phyloP scores from a whole-genome alignment of 257 asterid species.

The Plantago ovata region DNA sequence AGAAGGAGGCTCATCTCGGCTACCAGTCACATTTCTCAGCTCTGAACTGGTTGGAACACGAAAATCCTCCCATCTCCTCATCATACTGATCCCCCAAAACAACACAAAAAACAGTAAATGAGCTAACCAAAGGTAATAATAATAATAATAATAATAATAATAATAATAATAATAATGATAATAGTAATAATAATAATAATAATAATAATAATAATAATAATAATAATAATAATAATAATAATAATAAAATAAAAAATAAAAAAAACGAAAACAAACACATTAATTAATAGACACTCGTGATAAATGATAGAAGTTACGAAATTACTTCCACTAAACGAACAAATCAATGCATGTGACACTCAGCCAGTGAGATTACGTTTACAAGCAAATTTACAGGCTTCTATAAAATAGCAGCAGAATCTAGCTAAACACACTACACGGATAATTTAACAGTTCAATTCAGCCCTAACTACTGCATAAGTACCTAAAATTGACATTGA shows the following conservation, averaged over 20 bases:
- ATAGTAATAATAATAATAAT: too few species aligned
- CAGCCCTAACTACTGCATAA: slow-evolving; percentile 30
- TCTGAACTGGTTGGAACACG: slow-evolving; percentile 64
- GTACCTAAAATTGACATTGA: neutral
- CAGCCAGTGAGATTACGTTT: slow-evolving; percentile 4
- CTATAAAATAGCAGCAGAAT: slow-evolving; percentile 7
- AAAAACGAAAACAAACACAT: too few species aligned
- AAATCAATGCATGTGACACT: slow-evolving; percentile 21
- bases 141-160: neutral
- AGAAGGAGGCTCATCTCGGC: slow-evolving; percentile 29
- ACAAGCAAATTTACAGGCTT: slow-evolving; percentile 15
- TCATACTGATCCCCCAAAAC: slow-evolving; percentile 19
- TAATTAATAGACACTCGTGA: too few species aligned
- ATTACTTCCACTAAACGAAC: neutral
- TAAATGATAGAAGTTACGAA: neutral
- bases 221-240: too few species aligned
- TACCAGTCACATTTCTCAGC: slow-evolving; percentile 27
- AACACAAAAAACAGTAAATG: slow-evolving; percentile 15
- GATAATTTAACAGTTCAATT: too few species aligned
- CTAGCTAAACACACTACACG: neutral
- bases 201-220: too few species aligned
- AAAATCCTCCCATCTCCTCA: slow-evolving; percentile 59
- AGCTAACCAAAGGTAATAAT: neutral
- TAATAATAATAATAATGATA: too few species aligned
- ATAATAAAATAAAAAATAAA: too few species aligned